Evolutionary conservation across 495 filamentous ascomycete species (phyloP).

Genomic region (Hypoxylon rickii): DNA sequence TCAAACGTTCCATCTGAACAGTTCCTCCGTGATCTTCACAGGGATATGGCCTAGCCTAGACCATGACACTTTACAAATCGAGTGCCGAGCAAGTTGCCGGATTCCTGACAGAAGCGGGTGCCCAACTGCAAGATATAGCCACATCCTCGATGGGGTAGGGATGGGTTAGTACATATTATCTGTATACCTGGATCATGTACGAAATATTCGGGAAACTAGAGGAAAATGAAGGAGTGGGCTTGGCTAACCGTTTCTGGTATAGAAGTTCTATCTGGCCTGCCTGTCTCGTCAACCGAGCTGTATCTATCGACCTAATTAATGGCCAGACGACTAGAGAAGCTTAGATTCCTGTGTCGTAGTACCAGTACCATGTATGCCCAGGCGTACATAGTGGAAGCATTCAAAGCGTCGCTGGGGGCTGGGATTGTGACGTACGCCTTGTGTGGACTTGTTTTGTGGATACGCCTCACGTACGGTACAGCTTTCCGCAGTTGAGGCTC

Average conservation of each 20-base stretch:
- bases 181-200: background rate
- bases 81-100: slow-evolving; percentile 6
- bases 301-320: too few relatives aligned
- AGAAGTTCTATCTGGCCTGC: background rate
- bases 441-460: slow-evolving; percentile 7
- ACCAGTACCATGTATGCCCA: too few relatives aligned
- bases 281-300: background rate
- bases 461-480: background rate
- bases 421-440: slow-evolving; percentile 10
- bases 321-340: slow-evolving; percentile 1
- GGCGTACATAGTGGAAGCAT: too few relatives aligned
- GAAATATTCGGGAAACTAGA: too few relatives aligned
- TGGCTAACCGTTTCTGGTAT: slow-evolving; percentile 3
- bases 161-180: background rate
- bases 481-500: slow-evolving; percentile 19
- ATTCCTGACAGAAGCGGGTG: background rate
- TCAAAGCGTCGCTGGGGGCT: too few relatives aligned
- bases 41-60: slow-evolving; percentile 23
- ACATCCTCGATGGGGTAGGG: background rate
- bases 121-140: background rate
- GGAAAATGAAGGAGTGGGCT: background rate
- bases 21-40: slow-evolving; percentile 41
- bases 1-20: slow-evolving; percentile 45
- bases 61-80: slow-evolving; percentile 10
- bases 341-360: too few relatives aligned